These are phyloP conservation scores for Curvularia sp. DNA, from an alignment of 2,329 filamentous ascomycete genomes.

Conservation along the genomic window DNA sequence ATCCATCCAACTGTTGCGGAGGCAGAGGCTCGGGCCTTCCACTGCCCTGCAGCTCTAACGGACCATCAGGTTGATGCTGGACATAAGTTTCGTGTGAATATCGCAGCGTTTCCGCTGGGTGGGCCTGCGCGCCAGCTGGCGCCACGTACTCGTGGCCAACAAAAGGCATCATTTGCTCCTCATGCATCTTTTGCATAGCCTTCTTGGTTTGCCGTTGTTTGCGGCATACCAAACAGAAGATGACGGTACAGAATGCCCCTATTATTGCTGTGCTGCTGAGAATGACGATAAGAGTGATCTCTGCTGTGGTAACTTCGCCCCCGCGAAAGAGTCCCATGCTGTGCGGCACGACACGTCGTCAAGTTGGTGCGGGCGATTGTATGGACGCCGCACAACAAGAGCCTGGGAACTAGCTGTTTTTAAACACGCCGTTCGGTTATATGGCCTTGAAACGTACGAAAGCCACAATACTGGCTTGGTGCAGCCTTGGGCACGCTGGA, in stretches of 20 bases:
- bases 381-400: background rate
- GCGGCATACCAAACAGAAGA: slow-evolving; percentile 17
- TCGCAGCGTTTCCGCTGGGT: background rate
- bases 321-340: slow-evolving; percentile 20
- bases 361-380: background rate
- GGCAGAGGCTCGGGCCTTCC: background rate
- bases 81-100: background rate
- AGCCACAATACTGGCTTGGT: background rate
- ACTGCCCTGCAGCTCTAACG: slow-evolving; percentile 19
- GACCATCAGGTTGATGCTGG: slow-evolving; percentile 6
- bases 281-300: slow-evolving; percentile 5
- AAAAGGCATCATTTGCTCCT: slow-evolving; percentile 11
- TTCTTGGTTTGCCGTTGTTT: slow-evolving; percentile 18
- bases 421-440: background rate
- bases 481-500: background rate
- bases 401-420: slow-evolving; percentile 1
- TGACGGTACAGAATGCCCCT: slow-evolving; percentile 13
- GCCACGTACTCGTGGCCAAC: slow-evolving; percentile 4
- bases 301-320: slow-evolving; percentile 5
- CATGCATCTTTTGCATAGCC: slow-evolving; percentile 16
- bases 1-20: slow-evolving; percentile 20
- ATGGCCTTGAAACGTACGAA: background rate
- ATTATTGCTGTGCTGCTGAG: slow-evolving; percentile 4
- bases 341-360: background rate
- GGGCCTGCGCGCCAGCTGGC: slow-evolving; percentile 5